A percentile compares a stretch with the other conserved stretches of the same genome.
Conservation (phyloP, 306 rosid species). For the Luffa aegyptiaca region DNA sequence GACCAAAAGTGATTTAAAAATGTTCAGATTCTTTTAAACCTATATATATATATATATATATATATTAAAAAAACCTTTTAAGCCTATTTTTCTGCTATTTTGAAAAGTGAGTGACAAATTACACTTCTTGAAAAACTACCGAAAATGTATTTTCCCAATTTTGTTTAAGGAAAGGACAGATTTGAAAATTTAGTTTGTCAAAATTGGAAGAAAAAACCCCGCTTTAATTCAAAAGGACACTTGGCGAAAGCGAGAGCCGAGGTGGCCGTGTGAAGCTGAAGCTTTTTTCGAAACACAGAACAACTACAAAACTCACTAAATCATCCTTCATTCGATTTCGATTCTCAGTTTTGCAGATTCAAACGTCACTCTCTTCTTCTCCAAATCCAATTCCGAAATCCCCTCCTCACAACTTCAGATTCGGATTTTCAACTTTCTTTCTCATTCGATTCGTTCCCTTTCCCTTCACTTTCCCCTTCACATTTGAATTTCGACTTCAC, state of each 20-base stretch:
- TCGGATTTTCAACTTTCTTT: neutral
- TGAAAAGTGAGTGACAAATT: too few species aligned
- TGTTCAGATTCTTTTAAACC: too few species aligned
- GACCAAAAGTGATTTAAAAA: too few species aligned
- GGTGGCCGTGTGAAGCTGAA: neutral
- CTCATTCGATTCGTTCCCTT: neutral
- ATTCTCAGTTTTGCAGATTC: neutral
- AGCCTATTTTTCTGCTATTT: too few species aligned
- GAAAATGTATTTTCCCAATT: too few species aligned
- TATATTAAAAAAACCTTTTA: too few species aligned
- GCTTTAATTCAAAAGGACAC: neutral
- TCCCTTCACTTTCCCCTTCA: neutral
- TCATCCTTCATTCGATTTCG: neutral
- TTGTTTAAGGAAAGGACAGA: neutral
- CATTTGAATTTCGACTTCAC: neutral
- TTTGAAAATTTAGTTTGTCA: neutral
- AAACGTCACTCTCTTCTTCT: neutral
- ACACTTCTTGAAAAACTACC: too few species aligned
- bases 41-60: too few species aligned
- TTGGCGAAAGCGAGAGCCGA: neutral
- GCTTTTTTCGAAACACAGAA: neutral
- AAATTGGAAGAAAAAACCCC: neutral
- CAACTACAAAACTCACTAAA: neutral
- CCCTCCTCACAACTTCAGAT: neutral
- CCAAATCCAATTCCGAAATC: neutral